These are phyloP conservation scores for Saturnispora zaruensis DNA, from an alignment of 805 yeast genomes.

Conservation along the genomic window DNA sequence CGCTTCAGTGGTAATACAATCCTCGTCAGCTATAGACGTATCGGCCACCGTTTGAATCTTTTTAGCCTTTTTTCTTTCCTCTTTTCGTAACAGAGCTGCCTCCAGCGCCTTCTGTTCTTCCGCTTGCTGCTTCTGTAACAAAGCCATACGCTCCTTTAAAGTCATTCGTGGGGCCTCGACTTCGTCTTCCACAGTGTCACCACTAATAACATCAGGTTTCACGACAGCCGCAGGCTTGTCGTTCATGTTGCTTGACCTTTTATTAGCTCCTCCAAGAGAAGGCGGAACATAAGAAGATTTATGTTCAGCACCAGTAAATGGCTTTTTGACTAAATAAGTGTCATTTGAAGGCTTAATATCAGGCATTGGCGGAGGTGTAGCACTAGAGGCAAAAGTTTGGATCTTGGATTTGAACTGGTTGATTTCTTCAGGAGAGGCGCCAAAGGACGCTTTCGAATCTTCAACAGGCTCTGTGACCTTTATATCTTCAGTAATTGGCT, in stretches of 20 bases:
- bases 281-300: slow-evolving; percentile 53
- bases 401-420: slow-evolving; percentile 4
- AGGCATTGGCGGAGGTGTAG: slow-evolving; percentile 23
- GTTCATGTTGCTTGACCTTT: slow-evolving; percentile 4
- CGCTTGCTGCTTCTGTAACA: slow-evolving; percentile 72
- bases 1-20: neutral
- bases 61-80: slow-evolving; percentile 34
- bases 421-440: neutral
- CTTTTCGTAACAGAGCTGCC: slow-evolving; percentile 46
- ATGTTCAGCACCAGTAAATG: slow-evolving; percentile 46
- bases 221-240: slow-evolving; percentile 11
- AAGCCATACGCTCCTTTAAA: slow-evolving; percentile 76
- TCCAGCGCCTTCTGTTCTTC: slow-evolving; percentile 66
- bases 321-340: slow-evolving; percentile 43
- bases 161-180: slow-evolving; percentile 68
- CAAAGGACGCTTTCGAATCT: neutral
- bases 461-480: slow-evolving; percentile 1
- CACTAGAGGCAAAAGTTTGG: slow-evolving; percentile 1
- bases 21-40: neutral
- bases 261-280: slow-evolving; percentile 16
- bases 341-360: slow-evolving; percentile 21
- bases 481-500: neutral
- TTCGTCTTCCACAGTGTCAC: slow-evolving; percentile 29
- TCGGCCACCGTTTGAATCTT: slow-evolving; percentile 5
- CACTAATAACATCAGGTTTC: slow-evolving; percentile 16